A percentile compares a stretch with the other conserved stretches of the same genome.
phyloP scores from a whole-genome alignment of 1,139 yeast species.

The Yamadazyma songkhlaensis region DNA sequence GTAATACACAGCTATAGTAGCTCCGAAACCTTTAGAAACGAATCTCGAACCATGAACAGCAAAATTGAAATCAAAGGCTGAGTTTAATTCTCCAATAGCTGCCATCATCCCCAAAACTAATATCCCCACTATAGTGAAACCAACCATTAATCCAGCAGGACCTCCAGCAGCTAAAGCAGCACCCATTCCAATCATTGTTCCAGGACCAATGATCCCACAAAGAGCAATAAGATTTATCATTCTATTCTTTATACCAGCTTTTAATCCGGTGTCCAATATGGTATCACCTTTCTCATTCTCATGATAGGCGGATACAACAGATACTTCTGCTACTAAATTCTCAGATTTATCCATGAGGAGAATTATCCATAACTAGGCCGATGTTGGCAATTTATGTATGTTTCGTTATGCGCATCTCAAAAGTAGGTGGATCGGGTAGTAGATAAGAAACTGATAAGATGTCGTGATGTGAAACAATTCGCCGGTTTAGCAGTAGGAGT shows the following conservation, averaged over 20 bases:
- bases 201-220: constrained; percentile 78
- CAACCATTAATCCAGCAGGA: constrained; percentile 63
- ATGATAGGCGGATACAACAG: constrained; percentile 3
- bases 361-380: too few species aligned
- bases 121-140: constrained; percentile 32
- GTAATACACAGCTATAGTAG: constrained; percentile 44
- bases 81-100: constrained; percentile 24
- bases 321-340: background rate
- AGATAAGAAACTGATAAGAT: too few species aligned
- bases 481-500: too few species aligned
- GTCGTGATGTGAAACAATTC: too few species aligned
- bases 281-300: constrained; percentile 5
- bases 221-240: constrained; percentile 66
- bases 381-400: too few species aligned
- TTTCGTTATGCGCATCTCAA: too few species aligned
- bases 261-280: constrained; percentile 12
- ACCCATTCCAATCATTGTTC: constrained; percentile 32
- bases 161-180: constrained; percentile 52
- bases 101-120: constrained; percentile 21
- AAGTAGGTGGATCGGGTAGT: too few species aligned
- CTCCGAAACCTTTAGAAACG: constrained; percentile 40
- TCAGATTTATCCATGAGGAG: background rate
- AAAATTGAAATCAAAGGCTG: constrained; percentile 37
- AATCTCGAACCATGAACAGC: constrained; percentile 34
- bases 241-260: constrained; percentile 31